Evolutionary conservation across 495 filamentous ascomycete genomes (phyloP).

Genomic region (Parathielavia appendiculata): DNA sequence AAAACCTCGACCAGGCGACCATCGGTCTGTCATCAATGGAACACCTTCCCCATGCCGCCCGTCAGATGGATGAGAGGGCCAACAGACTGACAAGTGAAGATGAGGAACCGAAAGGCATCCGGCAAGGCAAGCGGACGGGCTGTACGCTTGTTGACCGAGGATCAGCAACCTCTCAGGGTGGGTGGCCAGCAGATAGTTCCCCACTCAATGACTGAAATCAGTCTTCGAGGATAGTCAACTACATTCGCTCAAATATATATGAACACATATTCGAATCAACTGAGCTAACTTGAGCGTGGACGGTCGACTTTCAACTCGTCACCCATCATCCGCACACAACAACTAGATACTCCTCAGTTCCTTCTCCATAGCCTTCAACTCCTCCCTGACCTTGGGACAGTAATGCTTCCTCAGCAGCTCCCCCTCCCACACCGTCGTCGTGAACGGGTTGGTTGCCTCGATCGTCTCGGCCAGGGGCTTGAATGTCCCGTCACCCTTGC

Average conservation of each 20-base stretch:
- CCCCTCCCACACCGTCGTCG: slow-evolving; percentile 87
- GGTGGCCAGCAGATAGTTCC: no score
- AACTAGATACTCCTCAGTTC: slow-evolving; percentile 23
- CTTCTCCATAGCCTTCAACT: slow-evolving; percentile 67
- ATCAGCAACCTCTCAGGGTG: no score
- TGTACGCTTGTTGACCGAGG: no score
- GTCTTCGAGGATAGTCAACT: no score
- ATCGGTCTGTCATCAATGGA: neutral
- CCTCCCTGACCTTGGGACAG: slow-evolving; percentile 76
- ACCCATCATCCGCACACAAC: neutral
- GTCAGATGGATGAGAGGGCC: no score
- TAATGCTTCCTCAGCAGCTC: slow-evolving; percentile 82
- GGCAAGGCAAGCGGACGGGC: no score
- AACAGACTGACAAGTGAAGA: no score
- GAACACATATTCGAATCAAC: no score
- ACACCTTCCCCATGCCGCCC: neutral
- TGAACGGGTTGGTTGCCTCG: slow-evolving; percentile 83
- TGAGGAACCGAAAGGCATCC: no score
- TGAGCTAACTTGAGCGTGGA: neutral
- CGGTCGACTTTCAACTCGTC: neutral
- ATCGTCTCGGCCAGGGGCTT: slow-evolving; percentile 55
- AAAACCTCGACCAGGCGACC: neutral
- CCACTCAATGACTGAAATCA: no score
- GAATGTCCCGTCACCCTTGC: slow-evolving; percentile 64
- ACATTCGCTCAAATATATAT: no score